phyloP scores from a whole-genome alignment of 805 yeast species.

The Metschnikowia continentalis region DNA sequence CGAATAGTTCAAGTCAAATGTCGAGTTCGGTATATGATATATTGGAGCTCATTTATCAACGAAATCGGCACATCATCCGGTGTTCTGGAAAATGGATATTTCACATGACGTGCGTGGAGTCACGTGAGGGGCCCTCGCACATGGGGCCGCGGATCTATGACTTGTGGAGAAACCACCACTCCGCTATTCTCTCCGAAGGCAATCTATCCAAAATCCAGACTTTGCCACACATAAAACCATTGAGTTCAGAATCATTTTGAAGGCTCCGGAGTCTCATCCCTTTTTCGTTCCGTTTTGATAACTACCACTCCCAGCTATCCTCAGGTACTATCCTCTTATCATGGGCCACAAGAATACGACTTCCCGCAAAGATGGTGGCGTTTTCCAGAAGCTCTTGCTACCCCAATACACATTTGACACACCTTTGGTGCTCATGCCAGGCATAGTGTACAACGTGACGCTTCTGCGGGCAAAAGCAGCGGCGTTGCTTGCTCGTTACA shows the following conservation, averaged over 20 bases:
- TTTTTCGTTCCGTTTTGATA: background rate
- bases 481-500: constrained; percentile 41
- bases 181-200: background rate
- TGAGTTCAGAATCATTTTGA: no score
- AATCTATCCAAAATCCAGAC: background rate
- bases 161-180: background rate
- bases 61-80: no score
- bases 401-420: constrained; percentile 42
- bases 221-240: background rate
- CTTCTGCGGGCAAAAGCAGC: constrained; percentile 46
- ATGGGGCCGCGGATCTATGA: constrained; percentile 2
- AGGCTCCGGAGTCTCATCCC: background rate
- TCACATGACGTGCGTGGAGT: background rate
- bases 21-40: no score
- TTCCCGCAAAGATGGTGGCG: constrained; percentile 6
- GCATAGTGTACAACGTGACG: constrained; percentile 57
- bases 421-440: constrained; percentile 53
- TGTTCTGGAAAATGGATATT: no score
- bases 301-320: background rate
- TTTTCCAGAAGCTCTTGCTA: constrained; percentile 22
- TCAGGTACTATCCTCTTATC: background rate
- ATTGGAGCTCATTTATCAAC: no score
- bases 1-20: no score
- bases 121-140: background rate
- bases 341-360: constrained; percentile 5